These are phyloP conservation scores for Amanita rubescens DNA, from an alignment of 768 basidiomycete genomes.

Conservation along the genomic window DNA sequence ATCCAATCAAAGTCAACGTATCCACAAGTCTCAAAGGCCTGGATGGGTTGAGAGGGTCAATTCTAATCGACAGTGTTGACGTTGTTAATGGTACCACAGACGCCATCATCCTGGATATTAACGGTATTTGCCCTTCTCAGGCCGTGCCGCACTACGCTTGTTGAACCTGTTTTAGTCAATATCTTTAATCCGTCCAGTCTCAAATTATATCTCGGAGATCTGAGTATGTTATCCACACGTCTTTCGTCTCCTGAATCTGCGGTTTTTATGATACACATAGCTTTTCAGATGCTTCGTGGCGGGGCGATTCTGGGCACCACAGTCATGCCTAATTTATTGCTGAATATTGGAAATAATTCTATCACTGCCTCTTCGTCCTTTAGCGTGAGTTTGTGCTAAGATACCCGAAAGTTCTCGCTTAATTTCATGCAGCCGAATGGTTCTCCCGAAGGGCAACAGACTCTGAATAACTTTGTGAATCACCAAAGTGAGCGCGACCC, in stretches of 20 bases:
- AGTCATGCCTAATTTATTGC: slow-evolving; percentile 50
- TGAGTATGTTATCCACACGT: slow-evolving; percentile 38
- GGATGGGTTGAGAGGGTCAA: slow-evolving; percentile 49
- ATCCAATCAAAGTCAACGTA: slow-evolving; percentile 67
- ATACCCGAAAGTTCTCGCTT: background rate
- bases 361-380: slow-evolving; percentile 44
- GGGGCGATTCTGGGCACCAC: slow-evolving; percentile 51
- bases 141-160: background rate
- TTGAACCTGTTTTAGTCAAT: slow-evolving; percentile 29
- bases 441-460: slow-evolving; percentile 50
- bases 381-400: slow-evolving; percentile 27
- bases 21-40: slow-evolving; percentile 53
- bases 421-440: slow-evolving; percentile 42
- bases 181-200: slow-evolving; percentile 67
- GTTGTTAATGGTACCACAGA: slow-evolving; percentile 56
- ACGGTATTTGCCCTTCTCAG: slow-evolving; percentile 28
- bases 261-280: slow-evolving; percentile 21
- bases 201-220: slow-evolving; percentile 51
- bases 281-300: slow-evolving; percentile 47
- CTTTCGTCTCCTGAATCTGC: background rate
- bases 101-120: slow-evolving; percentile 51
- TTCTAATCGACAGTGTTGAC: slow-evolving; percentile 52
- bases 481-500: slow-evolving; percentile 35
- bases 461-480: slow-evolving; percentile 61
- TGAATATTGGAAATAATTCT: slow-evolving; percentile 55